phyloP scores from a whole-genome alignment of 1,139 yeast species.

The Kluyveromyces sp. region DNA sequence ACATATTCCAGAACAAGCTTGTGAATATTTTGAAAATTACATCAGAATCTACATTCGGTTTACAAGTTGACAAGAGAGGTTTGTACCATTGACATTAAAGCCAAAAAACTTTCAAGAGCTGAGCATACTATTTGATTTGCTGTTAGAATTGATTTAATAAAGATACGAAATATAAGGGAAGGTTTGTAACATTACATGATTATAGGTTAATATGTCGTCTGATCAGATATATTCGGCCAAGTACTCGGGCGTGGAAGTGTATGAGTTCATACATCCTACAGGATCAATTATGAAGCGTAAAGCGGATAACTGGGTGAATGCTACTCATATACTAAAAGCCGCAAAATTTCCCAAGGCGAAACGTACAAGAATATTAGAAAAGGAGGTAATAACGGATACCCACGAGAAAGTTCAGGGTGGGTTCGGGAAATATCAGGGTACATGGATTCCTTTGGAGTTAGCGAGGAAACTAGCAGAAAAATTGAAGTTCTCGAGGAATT shows the following conservation, averaged over 20 bases:
- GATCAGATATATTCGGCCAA: slow-evolving; percentile 62
- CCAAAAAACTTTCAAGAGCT: too few relatives aligned
- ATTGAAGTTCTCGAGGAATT: slow-evolving; percentile 61
- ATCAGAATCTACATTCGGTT: too few relatives aligned
- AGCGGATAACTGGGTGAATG: slow-evolving; percentile 91
- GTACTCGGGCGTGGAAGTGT: slow-evolving; percentile 82
- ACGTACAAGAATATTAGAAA: slow-evolving; percentile 83
- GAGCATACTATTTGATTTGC: too few relatives aligned
- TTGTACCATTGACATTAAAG: too few relatives aligned
- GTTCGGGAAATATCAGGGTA: slow-evolving; percentile 93
- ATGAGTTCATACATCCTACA: slow-evolving; percentile 71
- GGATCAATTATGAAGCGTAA: slow-evolving; percentile 92
- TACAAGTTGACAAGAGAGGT: too few relatives aligned
- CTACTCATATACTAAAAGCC: slow-evolving; percentile 92
- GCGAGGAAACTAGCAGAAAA: slow-evolving; percentile 54
- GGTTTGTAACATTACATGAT: too few relatives aligned
- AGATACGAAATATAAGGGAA: too few relatives aligned
- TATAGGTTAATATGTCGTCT: slow-evolving; percentile 12
- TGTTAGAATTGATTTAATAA: too few relatives aligned
- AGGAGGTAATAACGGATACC: slow-evolving; percentile 77
- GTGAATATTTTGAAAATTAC: too few relatives aligned
- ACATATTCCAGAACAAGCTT: too few relatives aligned
- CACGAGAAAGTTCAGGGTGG: slow-evolving; percentile 98
- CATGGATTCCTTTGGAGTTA: slow-evolving; percentile 82
- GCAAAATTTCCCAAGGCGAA: slow-evolving; percentile 94